Conservation (phyloP, 73 alveolate genomes). For the Effrenium voratum region DNA sequence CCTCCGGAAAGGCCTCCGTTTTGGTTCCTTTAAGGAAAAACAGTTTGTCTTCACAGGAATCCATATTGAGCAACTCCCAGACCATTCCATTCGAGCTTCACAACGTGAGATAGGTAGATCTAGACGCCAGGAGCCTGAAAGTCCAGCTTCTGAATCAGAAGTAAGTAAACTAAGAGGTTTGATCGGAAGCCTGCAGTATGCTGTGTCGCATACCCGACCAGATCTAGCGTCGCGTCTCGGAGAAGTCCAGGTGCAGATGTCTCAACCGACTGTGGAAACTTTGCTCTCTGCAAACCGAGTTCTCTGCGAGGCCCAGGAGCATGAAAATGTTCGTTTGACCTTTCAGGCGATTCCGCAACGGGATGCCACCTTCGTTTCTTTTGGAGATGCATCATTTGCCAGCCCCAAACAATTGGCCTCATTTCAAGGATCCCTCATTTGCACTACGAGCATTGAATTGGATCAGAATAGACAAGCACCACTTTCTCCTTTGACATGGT, state of each 20-base stretch:
- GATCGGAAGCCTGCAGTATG: neutral
- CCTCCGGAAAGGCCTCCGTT: neutral
- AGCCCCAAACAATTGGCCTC: neutral
- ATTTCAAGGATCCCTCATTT: neutral
- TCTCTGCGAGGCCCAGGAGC: neutral
- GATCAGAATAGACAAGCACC: neutral
- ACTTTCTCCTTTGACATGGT: neutral
- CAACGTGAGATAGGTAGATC: neutral
- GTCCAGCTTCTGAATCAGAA: neutral
- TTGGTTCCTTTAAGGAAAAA: neutral
- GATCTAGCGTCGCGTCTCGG: neutral
- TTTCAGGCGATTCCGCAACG: neutral
- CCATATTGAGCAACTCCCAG: neutral
- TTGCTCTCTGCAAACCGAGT: neutral
- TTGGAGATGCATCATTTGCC: conserved; percentile 22
- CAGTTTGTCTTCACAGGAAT: neutral
- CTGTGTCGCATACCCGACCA: neutral
- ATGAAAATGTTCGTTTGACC: neutral
- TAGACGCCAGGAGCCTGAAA: neutral
- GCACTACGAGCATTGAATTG: neutral
- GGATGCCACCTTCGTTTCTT: neutral
- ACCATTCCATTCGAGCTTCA: neutral
- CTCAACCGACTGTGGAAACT: neutral
- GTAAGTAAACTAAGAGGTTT: neutral
- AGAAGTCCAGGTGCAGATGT: neutral